phyloP scores from a whole-genome alignment of 805 yeast genomes.

The Wickerhamiella sorbophila region DNA sequence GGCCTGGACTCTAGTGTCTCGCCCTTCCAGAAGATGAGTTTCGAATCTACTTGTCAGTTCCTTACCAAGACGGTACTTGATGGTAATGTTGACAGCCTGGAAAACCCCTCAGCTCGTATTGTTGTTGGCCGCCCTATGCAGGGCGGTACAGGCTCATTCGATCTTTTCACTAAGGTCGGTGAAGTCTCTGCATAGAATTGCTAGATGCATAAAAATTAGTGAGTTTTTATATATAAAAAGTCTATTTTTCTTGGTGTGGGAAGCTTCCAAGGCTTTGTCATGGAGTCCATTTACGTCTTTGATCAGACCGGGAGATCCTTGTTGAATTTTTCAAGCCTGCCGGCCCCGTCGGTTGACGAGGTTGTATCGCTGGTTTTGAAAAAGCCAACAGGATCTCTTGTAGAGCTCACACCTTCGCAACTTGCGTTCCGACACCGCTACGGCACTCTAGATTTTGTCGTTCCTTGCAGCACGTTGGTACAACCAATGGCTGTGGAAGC shows the following conservation, averaged over 20 bases:
- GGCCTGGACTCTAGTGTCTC: slow-evolving; percentile 95
- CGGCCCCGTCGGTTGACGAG: not conserved
- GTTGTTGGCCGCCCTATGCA: slow-evolving; percentile 82
- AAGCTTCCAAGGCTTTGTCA: not conserved
- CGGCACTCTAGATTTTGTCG: slow-evolving; percentile 18
- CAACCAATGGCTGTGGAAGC: slow-evolving; percentile 44
- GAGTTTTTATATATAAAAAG: not conserved
- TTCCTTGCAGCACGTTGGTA: slow-evolving; percentile 21
- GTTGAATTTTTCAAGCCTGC: slow-evolving; percentile 6
- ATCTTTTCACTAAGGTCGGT: slow-evolving; percentile 30
- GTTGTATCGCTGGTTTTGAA: not conserved
- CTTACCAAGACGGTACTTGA: slow-evolving; percentile 91
- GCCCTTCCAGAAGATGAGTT: slow-evolving; percentile 96
- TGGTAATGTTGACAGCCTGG: slow-evolving; percentile 74
- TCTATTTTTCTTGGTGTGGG: not conserved
- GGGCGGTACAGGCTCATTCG: slow-evolving; percentile 96
- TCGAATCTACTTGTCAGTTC: slow-evolving; percentile 96
- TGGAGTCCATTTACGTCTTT: slow-evolving; percentile 13
- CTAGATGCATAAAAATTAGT: not conserved
- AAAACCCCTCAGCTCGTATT: slow-evolving; percentile 84
- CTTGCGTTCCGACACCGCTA: slow-evolving; percentile 19
- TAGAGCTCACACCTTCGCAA: slow-evolving; percentile 20
- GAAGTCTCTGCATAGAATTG: slow-evolving; percentile 5
- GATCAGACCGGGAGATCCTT: slow-evolving; percentile 9
- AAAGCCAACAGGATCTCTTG: slow-evolving; percentile 3